Evolutionary conservation across 352 stramenopile species (phyloP).

Genomic region (Elongisporangium prolatum): DNA sequence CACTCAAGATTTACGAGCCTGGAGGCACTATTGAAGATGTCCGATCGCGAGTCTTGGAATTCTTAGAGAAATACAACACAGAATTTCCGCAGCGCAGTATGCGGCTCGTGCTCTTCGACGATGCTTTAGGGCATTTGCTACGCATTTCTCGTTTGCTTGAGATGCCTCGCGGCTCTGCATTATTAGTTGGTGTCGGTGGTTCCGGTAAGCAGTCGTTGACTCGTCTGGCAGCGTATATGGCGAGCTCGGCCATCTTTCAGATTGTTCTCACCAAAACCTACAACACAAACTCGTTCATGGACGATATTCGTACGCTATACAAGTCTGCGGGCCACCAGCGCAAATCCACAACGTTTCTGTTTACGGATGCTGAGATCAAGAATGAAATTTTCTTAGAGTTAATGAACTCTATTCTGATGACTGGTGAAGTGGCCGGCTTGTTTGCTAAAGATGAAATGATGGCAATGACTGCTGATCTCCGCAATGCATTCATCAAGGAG

Average conservation of each 20-base stretch:
- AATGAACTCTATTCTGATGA: conserved; percentile 98
- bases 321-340: conserved; percentile 95
- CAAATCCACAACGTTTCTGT: conserved; percentile 97
- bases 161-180: conserved; percentile 93
- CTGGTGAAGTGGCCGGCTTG: conserved; percentile 96
- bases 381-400: conserved; percentile 98
- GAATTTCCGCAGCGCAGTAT: conserved; percentile 95
- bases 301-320: conserved; percentile 96
- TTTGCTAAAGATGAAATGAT: conserved; percentile 99
- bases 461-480: conserved; percentile 96
- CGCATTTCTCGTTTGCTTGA: conserved; percentile 95
- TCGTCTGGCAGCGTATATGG: conserved; percentile 95
- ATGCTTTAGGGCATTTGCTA: conserved; percentile 95
- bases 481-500: conserved; percentile 93
- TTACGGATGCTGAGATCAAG: conserved; percentile 99
- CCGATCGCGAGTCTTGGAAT: conserved; percentile 89
- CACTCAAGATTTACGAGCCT: conserved; percentile 97
- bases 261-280: conserved; percentile 98
- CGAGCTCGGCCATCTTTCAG: conserved; percentile 95
- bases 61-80: conserved; percentile 97
- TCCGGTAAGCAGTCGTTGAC: conserved; percentile 98
- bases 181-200: conserved; percentile 97
- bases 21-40: conserved; percentile 92
- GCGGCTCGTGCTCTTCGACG: conserved; percentile 98
- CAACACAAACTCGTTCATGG: conserved; percentile 96